Conservation (phyloP, 371 early-diverging fungal genomes). For the Mortierella sp. region DNA sequence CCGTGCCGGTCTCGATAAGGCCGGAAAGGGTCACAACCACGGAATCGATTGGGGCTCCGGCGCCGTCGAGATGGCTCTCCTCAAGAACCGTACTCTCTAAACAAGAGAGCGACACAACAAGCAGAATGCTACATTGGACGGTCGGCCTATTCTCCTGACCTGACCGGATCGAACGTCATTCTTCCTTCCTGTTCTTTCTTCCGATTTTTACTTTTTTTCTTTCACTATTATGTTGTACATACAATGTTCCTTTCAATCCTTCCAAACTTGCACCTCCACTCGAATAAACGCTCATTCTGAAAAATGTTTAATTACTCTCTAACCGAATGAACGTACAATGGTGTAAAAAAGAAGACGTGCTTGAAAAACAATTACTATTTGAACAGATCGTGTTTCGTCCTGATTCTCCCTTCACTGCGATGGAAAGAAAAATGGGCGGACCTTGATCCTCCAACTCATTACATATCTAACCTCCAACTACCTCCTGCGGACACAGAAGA, state of each 20-base stretch:
- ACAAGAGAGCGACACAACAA: not conserved
- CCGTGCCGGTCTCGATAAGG: constrained; percentile 77
- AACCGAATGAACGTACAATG: not conserved
- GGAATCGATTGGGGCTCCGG: constrained; percentile 97
- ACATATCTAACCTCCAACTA: not conserved
- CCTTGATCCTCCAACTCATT: not conserved
- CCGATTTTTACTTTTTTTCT: too few species aligned
- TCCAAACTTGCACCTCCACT: too few species aligned
- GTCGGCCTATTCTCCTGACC: too few species aligned
- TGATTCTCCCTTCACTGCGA: not conserved
- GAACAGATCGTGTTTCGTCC: not conserved
- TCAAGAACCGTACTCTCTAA: constrained; percentile 67
- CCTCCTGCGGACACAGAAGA: not conserved
- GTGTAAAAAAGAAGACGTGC: not conserved
- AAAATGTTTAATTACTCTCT: not conserved
- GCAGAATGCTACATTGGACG: too few species aligned
- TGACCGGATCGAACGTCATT: too few species aligned
- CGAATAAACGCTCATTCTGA: too few species aligned
- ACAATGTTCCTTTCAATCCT: too few species aligned
- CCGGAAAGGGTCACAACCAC: constrained; percentile 87
- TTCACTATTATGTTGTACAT: too few species aligned
- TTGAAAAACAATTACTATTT: not conserved
- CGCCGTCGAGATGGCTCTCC: constrained; percentile 95
- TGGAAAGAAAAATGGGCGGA: not conserved
- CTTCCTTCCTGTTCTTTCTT: too few species aligned